phyloP scores from a whole-genome alignment of 2,329 filamentous ascomycete species.

The Colletotrichum sp. region DNA sequence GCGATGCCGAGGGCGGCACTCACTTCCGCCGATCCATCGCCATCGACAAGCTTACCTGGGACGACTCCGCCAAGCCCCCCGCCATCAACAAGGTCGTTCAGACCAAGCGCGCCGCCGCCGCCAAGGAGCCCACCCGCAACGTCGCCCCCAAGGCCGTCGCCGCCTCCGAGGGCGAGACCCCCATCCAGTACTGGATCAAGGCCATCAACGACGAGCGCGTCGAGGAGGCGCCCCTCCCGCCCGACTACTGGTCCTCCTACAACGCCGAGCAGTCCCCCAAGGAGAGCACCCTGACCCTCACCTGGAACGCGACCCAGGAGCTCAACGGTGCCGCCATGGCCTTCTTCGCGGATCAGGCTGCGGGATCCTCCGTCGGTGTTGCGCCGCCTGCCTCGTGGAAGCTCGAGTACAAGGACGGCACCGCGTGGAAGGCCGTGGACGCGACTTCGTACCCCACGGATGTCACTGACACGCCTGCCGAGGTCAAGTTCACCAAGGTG shows the following conservation, averaged over 20 bases:
- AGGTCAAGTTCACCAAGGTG: slow-evolving; percentile 31
- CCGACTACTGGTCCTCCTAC: slow-evolving; percentile 42
- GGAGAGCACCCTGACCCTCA: slow-evolving; percentile 33
- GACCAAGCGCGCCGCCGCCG: slow-evolving; percentile 28
- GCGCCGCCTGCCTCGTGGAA: slow-evolving; percentile 32
- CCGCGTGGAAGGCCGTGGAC: slow-evolving; percentile 26
- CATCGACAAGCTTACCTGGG: slow-evolving; percentile 36
- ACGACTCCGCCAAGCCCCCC: slow-evolving; percentile 31
- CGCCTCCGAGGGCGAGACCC: slow-evolving; percentile 29
- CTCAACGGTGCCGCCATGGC: slow-evolving; percentile 33
- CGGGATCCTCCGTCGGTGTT: slow-evolving; percentile 32
- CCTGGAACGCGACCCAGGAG: slow-evolving; percentile 31
- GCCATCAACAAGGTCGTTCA: slow-evolving; percentile 33
- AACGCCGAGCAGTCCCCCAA: slow-evolving; percentile 32
- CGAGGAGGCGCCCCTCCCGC: slow-evolving; percentile 34
- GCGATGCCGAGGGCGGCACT: slow-evolving; percentile 35
- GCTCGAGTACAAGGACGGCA: slow-evolving; percentile 27
- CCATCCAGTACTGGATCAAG: slow-evolving; percentile 42
- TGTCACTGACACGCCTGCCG: slow-evolving; percentile 29
- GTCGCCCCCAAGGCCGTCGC: slow-evolving; percentile 31
- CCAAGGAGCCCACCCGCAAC: slow-evolving; percentile 34
- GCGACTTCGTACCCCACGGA: slow-evolving; percentile 27
- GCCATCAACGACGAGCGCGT: slow-evolving; percentile 37
- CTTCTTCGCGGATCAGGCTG: slow-evolving; percentile 35
- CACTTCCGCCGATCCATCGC: slow-evolving; percentile 41